phyloP scores from a whole-genome alignment of 495 filamentous ascomycete species.

The Viridothelium virens region DNA sequence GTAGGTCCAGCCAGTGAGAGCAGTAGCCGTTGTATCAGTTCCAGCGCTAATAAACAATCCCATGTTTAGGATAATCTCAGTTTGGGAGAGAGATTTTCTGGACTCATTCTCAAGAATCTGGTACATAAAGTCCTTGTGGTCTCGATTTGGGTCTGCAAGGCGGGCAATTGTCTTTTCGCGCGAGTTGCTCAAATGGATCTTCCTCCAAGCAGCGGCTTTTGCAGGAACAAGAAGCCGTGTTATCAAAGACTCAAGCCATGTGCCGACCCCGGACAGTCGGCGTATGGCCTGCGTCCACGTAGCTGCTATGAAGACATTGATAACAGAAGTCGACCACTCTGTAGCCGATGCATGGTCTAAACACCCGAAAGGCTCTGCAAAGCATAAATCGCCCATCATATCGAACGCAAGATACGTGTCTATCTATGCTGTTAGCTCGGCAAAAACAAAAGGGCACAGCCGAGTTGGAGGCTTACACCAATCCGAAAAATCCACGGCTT shows the following conservation, averaged over 20 bases:
- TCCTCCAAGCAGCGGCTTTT: constrained; percentile 9
- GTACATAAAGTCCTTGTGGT: constrained; percentile 15
- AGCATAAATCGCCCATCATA: constrained; percentile 34
- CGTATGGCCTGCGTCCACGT: neutral
- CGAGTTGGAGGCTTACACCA: constrained; percentile 23
- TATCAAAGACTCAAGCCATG: constrained; percentile 16
- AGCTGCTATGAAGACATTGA: constrained; percentile 10
- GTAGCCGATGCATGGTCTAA: constrained; percentile 20
- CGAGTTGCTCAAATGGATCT: constrained; percentile 13
- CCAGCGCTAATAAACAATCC: constrained; percentile 54
- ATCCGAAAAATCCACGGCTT: constrained; percentile 21
- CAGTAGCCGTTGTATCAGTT: constrained; percentile 63
- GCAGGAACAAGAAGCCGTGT: constrained; percentile 13
- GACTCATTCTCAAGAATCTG: neutral
- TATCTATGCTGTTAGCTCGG: neutral
- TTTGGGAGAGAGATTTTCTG: too few relatives aligned
- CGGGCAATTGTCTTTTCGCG: constrained; percentile 10
- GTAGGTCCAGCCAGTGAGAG: constrained; percentile 28
- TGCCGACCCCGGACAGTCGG: neutral
- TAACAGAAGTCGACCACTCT: constrained; percentile 7
- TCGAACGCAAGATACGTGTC: constrained; percentile 26
- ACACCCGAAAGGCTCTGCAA: constrained; percentile 35
- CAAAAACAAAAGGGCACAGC: constrained; percentile 26
- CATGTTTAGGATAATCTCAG: constrained; percentile 15
- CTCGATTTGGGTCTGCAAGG: constrained; percentile 15